Evolutionary conservation across 805 yeast genomes (phyloP).

Genomic region (Wickerhamomyces mucosus): DNA sequence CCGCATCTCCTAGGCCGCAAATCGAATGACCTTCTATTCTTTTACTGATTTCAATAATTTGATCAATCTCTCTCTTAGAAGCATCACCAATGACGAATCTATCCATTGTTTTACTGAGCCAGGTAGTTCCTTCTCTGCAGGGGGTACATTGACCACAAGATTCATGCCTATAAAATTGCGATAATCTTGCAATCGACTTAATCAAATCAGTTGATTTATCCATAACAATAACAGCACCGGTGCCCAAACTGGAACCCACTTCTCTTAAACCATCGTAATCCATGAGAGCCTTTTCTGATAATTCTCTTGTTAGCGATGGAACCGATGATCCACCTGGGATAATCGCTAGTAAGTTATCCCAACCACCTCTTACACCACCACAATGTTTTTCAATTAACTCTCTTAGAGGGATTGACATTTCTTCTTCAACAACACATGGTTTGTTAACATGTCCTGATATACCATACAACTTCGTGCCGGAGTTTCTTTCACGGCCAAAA

Average conservation of each 20-base stretch:
- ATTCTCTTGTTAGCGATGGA: slow-evolving; percentile 63
- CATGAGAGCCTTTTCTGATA: slow-evolving; percentile 67
- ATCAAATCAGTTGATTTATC: slow-evolving; percentile 79
- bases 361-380: slow-evolving; percentile 86
- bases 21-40: slow-evolving; percentile 88
- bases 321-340: slow-evolving; percentile 90
- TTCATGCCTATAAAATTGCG: slow-evolving; percentile 84
- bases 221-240: slow-evolving; percentile 90
- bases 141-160: slow-evolving; percentile 95
- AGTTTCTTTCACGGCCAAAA: slow-evolving; percentile 78
- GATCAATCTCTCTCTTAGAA: slow-evolving; percentile 69
- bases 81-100: slow-evolving; percentile 77
- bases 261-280: slow-evolving; percentile 82
- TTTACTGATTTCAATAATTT: slow-evolving; percentile 75
- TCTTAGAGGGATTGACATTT: slow-evolving; percentile 80
- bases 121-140: slow-evolving; percentile 89
- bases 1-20: slow-evolving; percentile 89
- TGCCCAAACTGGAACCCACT: slow-evolving; percentile 82
- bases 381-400: slow-evolving; percentile 82
- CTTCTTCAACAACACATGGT: slow-evolving; percentile 91
- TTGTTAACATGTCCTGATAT: slow-evolving; percentile 87
- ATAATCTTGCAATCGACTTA: slow-evolving; percentile 76
- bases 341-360: slow-evolving; percentile 84
- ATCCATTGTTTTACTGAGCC: slow-evolving; percentile 78
- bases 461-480: slow-evolving; percentile 78